Base-by-base conservation (phyloP, 1,284 basidiomycete species). In the Malassezia slooffiae region DNA sequence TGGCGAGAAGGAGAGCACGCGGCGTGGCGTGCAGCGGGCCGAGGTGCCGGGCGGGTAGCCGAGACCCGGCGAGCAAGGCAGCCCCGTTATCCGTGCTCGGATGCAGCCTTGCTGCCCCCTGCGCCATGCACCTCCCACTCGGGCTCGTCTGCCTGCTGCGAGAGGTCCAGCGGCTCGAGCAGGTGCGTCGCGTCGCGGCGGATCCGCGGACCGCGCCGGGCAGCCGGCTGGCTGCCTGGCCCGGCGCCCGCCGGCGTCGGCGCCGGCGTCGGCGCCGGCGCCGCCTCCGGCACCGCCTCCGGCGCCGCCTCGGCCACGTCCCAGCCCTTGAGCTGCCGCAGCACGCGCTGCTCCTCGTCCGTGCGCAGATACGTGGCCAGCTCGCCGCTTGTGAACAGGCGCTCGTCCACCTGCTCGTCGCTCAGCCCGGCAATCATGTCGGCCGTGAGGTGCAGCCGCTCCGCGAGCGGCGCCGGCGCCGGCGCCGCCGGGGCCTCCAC, bases 1-100 rank as follows among this genome's bases (percentile, higher is more conserved):
- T 40, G 84, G 84, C 2, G 80, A 82, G 35, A 58, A 55, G 50
- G 17, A 42, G 35, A 49, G 44, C 26, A 41, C 41, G 2, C 47
- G 22, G 17, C 27, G 22, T 9, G 57, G 57, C 28, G 55, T 57
- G 4, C 45, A 50, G 34, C 51, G 57, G 17, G 33, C 47, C 37
- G 55, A 60, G 38, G 50, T 59, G 8, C 47, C 55, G 6, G 54
- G 57, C n/a, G 51, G 55, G 22, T 60, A 35, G 17, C 7, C 13
- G 6, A 20, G 8, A 15, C 28, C 12, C 24, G 8, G 7, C 24
- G 24, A 12, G 8, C 8, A 26, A 26, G 12, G 24, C 24, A 26
- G 7, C 24, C 24, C 12, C 8, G 7, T 7, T 26, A 12, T 12
- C 24, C 24, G 24, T 26, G 24, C n/a, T n/a, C n/a, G n/a, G n/a